Base-by-base conservation (phyloP, 2,329 filamentous ascomycete genomes). In the Chaetomium sp. region DNA sequence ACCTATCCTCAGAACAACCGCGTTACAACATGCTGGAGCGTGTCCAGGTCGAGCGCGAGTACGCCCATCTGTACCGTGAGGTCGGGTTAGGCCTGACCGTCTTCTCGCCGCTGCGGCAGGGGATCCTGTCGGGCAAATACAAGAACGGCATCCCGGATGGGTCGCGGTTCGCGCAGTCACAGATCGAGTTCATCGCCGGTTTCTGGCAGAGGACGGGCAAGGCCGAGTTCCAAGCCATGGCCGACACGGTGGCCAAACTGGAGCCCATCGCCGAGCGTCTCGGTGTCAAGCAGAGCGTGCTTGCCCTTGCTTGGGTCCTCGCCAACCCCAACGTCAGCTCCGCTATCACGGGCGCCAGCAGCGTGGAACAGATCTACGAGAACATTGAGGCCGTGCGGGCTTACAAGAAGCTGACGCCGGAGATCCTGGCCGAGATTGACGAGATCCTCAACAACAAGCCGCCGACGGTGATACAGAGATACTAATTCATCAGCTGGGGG, bases 251-350 rank as follows among this genome's bases (percentile, higher is more conserved):
- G 55, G 79, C 77, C 63, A 75, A 77, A 65, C 71, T 84, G 59
- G 72, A 80, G 74, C 75, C 80, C 50, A 78, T 91, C 60, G 86
- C 87, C 2, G 78, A 87, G 53, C 78, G 76, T 63, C 72, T 90
- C 42, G 83, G 79, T 10, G 75, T 85, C 57, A 82, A 79, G 68
- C 70, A 76, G 70, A 75, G 73, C 63, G 73, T 75, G 51, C 72
- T 86, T 44, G 81, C 82, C 0, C 72, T 85, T 47, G 82, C 81
- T 1, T 86, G 83, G 82, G 79, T 82, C 11, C 71, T 86, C 49
- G 79, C 76, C 66, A 86, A 86, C 66, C 76, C 77, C 61, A 79
- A 82, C 55, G 78, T 85, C 49, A 83, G 79, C 67, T 79, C 77
- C 12, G 82, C 80, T 45, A 85, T 86, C 62, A 84, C 79, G 0